Evolutionary conservation across 2,329 filamentous ascomycete species (phyloP), one percentile per base, ranked within the genome.

Genomic region (Capronia epimyces): DNA sequence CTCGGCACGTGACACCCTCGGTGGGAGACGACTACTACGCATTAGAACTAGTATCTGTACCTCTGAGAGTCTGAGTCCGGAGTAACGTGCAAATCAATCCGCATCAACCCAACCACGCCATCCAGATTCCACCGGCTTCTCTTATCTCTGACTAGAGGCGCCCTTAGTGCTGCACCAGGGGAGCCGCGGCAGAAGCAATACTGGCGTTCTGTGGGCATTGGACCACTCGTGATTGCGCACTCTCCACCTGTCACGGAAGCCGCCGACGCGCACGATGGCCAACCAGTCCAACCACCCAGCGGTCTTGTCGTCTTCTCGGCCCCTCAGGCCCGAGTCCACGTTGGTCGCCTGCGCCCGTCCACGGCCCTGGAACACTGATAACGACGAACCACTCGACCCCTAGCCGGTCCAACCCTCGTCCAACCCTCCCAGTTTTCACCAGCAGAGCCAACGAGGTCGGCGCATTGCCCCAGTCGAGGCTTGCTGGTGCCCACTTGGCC

Each of bases 401-500:
- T 37, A 13, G 6, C n/a, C n/a, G n/a, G n/a, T n/a, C n/a, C n/a
- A n/a, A n/a, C n/a, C 16, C 34, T 18, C 34, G 34, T 34, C 34
- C 6, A 18, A 12, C 29, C 29, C 3, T n/a, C 29, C 29, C 12
- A 3, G 7, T 32, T 32, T 10, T 12, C 29, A 32, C 13, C 29
- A 32, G 13, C 3, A 32, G 8, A 37, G 34, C 34, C 34, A 37
- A 37, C 34, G 34, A 37, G 34, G 34, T 20, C 16, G 34, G 20
- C 12, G 3, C 6, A 18, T 20, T 18, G 34, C 13, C 13, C 15
- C 4, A 5, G 15, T 37, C 20, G 15, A 37, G 7, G 16, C 34
- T 37, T 37, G 34, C 39, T 42, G 12, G 39, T 8, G 9, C n/a
- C 39, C 39, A 42, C 39, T 42, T 42, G 39, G 22, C 39, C 10